Percentiles rank a stretch among this genome's conserved stretches.
Conservation (phyloP, 495 filamentous ascomycete species). For the Cercophora sp. region DNA sequence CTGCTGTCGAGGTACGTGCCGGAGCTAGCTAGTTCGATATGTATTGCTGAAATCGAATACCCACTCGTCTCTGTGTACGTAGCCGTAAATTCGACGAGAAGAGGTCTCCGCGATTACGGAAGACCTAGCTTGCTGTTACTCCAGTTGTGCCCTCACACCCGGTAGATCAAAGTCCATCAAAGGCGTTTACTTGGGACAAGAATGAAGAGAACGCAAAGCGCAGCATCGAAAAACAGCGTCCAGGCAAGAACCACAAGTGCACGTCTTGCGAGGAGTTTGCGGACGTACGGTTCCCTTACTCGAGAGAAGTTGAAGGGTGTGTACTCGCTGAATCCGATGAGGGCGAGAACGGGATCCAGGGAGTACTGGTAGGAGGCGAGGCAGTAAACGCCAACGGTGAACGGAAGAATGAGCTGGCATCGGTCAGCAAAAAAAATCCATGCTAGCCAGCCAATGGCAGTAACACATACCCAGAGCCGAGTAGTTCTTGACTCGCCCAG, state of each 20-base stretch:
- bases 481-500: constrained; percentile 69
- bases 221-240: constrained; percentile 69
- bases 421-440: not conserved
- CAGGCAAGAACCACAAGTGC: constrained; percentile 70
- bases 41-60: not conserved
- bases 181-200: constrained; percentile 88
- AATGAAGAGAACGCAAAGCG: constrained; percentile 77
- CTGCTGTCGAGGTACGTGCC: not conserved
- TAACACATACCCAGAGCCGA: constrained; percentile 73
- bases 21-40: no score
- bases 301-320: constrained; percentile 85
- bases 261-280: constrained; percentile 74
- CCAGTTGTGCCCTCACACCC: no score
- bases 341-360: constrained; percentile 84
- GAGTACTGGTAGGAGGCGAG: constrained; percentile 90
- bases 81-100: not conserved
- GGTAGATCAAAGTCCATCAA: no score
- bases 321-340: constrained; percentile 90
- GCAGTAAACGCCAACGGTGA: constrained; percentile 82
- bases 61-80: not conserved
- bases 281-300: constrained; percentile 84
- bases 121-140: no score
- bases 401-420: constrained; percentile 80
- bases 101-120: no score
- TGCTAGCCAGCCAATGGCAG: no score